Evolutionary conservation across 1,139 yeast genomes (phyloP).

Genomic region (Taphrina confusa): DNA sequence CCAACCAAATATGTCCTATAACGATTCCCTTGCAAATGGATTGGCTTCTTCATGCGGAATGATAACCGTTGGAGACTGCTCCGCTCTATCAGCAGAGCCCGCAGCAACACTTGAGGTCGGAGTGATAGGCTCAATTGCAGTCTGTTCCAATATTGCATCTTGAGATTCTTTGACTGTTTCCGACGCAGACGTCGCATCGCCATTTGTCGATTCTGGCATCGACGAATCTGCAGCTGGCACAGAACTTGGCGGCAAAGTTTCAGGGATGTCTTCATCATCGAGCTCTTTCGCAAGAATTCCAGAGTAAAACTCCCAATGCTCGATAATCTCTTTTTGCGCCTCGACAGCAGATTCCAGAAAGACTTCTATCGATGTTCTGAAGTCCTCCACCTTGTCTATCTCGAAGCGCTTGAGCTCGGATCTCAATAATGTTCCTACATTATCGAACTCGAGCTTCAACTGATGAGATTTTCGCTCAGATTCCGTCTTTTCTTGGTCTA

Average conservation of each 20-base stretch:
- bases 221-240: not conserved
- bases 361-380: constrained; percentile 85
- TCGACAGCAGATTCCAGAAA: constrained; percentile 89
- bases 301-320: constrained; percentile 42
- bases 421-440: constrained; percentile 64
- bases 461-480: constrained; percentile 61
- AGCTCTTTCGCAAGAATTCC: constrained; percentile 18
- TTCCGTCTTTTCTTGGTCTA: constrained; percentile 60
- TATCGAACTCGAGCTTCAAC: constrained; percentile 61
- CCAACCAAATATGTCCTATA: too few relatives aligned
- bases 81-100: not conserved
- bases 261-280: constrained; percentile 38
- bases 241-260: constrained; percentile 4
- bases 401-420: constrained; percentile 71
- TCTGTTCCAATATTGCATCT: constrained; percentile 1
- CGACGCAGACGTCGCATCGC: not conserved
- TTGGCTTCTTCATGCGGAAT: constrained; percentile 28
- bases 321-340: constrained; percentile 66
- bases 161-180: not conserved
- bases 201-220: not conserved
- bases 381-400: constrained; percentile 74
- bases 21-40: constrained; percentile 26
- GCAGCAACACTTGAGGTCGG: constrained; percentile 3
- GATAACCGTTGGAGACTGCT: constrained; percentile 5
- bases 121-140: constrained; percentile 6